Evolutionary conservation across 2,329 filamentous ascomycete species (phyloP).

Genomic region (Kalaharituber pfeilii): DNA sequence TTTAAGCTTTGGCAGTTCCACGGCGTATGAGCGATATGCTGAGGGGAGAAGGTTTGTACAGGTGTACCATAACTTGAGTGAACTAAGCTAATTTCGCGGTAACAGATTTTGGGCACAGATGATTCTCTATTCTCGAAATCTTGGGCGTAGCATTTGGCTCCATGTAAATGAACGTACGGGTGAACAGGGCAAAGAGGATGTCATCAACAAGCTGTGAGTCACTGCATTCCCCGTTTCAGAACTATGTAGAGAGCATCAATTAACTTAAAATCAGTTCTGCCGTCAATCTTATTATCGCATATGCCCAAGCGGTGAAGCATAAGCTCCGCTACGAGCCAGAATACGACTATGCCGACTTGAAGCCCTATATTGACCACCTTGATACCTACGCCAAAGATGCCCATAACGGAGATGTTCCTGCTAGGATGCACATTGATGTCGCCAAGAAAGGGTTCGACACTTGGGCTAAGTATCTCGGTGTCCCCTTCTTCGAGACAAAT

Average conservation of each 20-base stretch:
- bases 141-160: conserved; percentile 64
- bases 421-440: conserved; percentile 2
- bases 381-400: conserved; percentile 54
- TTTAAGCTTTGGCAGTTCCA: conserved; percentile 60
- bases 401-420: conserved; percentile 32
- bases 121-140: conserved; percentile 38
- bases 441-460: neutral
- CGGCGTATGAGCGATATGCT: conserved; percentile 56
- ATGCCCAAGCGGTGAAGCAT: conserved; percentile 63
- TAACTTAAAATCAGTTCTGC: conserved; percentile 33
- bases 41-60: conserved; percentile 40
- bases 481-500: conserved; percentile 61
- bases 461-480: conserved; percentile 44
- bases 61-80: neutral
- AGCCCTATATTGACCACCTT: conserved; percentile 51
- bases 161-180: conserved; percentile 46
- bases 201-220: conserved; percentile 47
- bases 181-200: conserved; percentile 43
- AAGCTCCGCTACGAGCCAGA: conserved; percentile 70
- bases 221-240: neutral
- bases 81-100: neutral
- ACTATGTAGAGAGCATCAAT: conserved; percentile 1
- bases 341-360: conserved; percentile 56
- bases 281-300: conserved; percentile 63
- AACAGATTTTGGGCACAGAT: conserved; percentile 44